Conservation (phyloP, 2,329 filamentous ascomycete species). For the Colletotrichum falcatum region DNA sequence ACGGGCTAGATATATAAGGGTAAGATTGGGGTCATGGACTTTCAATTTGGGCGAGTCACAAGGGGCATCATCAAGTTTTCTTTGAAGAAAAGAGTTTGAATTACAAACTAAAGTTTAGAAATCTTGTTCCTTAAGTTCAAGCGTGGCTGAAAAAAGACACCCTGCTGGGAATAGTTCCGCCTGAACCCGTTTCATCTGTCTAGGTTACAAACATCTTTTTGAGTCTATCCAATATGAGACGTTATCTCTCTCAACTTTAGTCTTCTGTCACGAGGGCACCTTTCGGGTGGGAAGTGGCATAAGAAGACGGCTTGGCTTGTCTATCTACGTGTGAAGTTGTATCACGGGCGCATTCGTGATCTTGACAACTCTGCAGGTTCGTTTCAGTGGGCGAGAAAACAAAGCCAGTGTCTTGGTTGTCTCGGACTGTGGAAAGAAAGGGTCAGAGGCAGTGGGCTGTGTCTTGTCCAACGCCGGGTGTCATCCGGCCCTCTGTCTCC, state of each 20-base stretch:
- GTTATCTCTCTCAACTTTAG: no score
- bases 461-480: neutral
- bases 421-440: slow-evolving; percentile 1
- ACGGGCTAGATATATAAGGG: neutral
- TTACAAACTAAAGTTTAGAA: neutral
- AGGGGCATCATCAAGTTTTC: neutral
- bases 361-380: neutral
- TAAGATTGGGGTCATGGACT: neutral
- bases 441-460: neutral
- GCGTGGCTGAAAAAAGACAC: no score
- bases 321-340: no score
- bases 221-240: slow-evolving; percentile 29
- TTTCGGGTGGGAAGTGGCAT: no score
- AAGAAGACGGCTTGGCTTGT: no score
- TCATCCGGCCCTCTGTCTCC: neutral
- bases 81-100: neutral
- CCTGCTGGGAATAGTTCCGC: no score
- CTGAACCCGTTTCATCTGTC: neutral
- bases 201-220: slow-evolving; percentile 16
- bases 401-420: slow-evolving; percentile 2
- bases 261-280: no score
- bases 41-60: neutral
- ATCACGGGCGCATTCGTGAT: neutral
- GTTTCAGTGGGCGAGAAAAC: neutral
- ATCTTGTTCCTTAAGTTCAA: no score